phyloP scores from a whole-genome alignment of 192 early-diverging fungal genomes.

The Irineochytrium annulatum region DNA sequence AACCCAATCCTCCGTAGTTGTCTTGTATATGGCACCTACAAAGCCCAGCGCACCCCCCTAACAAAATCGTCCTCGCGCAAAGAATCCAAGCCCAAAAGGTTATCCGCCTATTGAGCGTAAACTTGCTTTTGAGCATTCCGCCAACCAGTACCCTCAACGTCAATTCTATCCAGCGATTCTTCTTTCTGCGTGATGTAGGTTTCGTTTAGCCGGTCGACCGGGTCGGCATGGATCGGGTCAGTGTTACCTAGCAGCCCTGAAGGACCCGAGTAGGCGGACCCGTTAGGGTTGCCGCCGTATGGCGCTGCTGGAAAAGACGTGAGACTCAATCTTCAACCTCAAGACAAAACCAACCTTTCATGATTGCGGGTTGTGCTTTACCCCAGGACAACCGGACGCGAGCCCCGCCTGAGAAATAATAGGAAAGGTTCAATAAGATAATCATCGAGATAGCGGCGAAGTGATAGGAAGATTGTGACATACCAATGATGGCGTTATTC shows the following conservation, averaged over 20 bases:
- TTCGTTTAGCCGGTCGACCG: slow-evolving; percentile 33
- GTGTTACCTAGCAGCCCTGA: slow-evolving; percentile 10
- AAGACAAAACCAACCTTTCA: not conserved
- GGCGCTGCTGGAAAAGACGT: not conserved
- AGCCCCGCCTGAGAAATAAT: slow-evolving; percentile 43
- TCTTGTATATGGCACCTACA: no score
- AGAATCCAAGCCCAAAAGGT: no score
- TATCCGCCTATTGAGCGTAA: slow-evolving; percentile 2
- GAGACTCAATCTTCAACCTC: not conserved
- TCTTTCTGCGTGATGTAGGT: slow-evolving; percentile 26
- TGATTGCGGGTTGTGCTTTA: slow-evolving; percentile 36
- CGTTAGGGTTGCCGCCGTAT: not conserved
- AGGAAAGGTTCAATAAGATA: not conserved
- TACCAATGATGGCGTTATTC: slow-evolving; percentile 82
- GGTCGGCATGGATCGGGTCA: slow-evolving; percentile 28
- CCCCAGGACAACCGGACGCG: slow-evolving; percentile 73
- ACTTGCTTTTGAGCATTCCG: slow-evolving; percentile 2
- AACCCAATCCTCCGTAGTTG: no score
- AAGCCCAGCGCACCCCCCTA: no score
- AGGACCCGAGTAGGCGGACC: slow-evolving; percentile 5
- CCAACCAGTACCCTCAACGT: slow-evolving; percentile 26
- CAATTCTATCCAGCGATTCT: slow-evolving; percentile 18
- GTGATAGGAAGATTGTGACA: not conserved
- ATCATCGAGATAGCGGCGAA: slow-evolving; percentile 1
- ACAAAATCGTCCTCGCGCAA: no score